Base-by-base conservation (phyloP, 768 basidiomycete genomes). In the Pleurotus tuoliensis region DNA sequence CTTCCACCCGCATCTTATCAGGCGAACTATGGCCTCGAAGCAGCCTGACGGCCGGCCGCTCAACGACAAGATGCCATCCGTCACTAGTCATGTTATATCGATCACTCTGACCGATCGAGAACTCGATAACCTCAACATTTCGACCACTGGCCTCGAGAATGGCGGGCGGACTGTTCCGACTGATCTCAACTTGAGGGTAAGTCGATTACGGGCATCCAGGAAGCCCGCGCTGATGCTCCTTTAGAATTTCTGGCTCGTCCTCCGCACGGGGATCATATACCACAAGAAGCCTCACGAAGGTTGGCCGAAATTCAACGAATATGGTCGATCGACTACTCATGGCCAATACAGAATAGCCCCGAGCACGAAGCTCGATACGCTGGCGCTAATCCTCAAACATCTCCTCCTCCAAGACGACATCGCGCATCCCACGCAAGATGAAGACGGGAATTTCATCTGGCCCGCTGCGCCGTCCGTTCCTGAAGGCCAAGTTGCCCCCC, bases 21-120 rank as follows among this genome's bases (percentile, higher is more conserved):
- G 57, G 13, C 53, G 57, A 5, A 58, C 57, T 5, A 22, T 30
- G 4, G 22, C 41, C n/a, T 58, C 57, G 22, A 51, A 43, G 15
- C 39, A 54, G 24, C 46, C 16, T 2, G 57, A 58, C 16, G 57
- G 57, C 2, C 24, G 5, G 2, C 12, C 16, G 0, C 39, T 58
- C 53, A 58, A 58, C 43, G 13, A 45, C 5, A 22, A 18, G 24
- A 34, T 58, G 20, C 24, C 37, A 0, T 52, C 57, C 3, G 4
- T 16, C 7, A 39, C 22, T 0, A 12, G 18, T 4, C 51, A 44
- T 20, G 24, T 12, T 1, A 37, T 54, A 20, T 34, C 52, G 13
- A 37, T 58, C 8, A 15, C 13, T 2, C 51, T 58, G 0, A 40
- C 4, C 4, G 57, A 53, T 0, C n/a, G 43, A 0, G 57, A 58